phyloP scores from a whole-genome alignment of 2,329 filamentous ascomycete genomes.

The Balansia obtecta region DNA sequence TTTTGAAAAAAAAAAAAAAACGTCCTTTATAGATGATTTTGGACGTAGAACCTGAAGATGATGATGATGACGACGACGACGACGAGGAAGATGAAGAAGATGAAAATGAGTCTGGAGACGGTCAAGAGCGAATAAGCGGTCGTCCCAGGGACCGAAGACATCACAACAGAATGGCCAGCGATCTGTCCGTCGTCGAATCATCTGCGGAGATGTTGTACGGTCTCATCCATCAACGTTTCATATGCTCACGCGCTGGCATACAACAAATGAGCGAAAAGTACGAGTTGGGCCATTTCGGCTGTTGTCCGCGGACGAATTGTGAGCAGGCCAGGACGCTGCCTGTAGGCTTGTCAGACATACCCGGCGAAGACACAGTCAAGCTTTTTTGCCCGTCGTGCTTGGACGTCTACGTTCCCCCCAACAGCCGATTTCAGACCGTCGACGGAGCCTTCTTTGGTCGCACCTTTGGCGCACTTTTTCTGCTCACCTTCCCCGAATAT shows the following conservation, averaged over 20 bases:
- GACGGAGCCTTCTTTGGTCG: conserved; percentile 97
- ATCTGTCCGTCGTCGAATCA: conserved; percentile 90
- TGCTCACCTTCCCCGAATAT: conserved; percentile 96
- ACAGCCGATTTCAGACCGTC: conserved; percentile 92
- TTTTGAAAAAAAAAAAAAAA: too few species aligned
- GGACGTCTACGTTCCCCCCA: conserved; percentile 94
- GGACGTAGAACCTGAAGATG: conserved; percentile 92
- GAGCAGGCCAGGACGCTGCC: conserved; percentile 82
- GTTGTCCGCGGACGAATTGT: conserved; percentile 90
- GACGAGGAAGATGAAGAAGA: conserved; percentile 61
- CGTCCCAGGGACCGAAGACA: conserved; percentile 55
- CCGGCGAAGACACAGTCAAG: conserved; percentile 95
- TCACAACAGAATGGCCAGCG: conserved; percentile 74
- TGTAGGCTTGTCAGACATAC: conserved; percentile 86
- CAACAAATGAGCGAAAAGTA: conserved; percentile 99
- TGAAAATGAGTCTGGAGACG: conserved; percentile 57
- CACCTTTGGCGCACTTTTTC: conserved; percentile 92
- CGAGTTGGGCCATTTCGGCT: conserved; percentile 89
- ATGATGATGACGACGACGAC: conserved; percentile 78
- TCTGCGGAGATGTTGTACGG: conserved; percentile 98
- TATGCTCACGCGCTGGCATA: conserved; percentile 89
- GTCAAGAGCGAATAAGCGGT: conserved; percentile 38
- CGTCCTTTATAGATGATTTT: conserved; percentile 72
- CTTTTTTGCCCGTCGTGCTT: conserved; percentile 94
- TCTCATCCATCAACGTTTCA: conserved; percentile 95